Conservation (phyloP, 805 yeast species). For the Tetrapisispora phaffii region DNA sequence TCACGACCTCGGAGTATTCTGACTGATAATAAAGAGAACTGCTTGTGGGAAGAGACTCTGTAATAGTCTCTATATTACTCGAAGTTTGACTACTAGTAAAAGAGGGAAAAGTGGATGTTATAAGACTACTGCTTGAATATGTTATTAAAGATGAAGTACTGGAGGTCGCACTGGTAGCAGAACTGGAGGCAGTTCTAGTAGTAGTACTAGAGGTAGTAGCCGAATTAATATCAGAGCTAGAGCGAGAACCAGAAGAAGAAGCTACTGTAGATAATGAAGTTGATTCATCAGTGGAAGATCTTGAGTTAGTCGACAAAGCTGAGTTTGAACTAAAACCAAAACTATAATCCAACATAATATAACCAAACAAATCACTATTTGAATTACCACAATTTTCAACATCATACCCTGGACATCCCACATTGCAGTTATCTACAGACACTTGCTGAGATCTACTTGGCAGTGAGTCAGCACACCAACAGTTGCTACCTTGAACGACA, state of each 20-base stretch:
- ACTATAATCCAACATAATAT: slow-evolving; percentile 12
- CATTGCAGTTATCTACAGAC: slow-evolving; percentile 13
- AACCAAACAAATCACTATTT: slow-evolving; percentile 15
- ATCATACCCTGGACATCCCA: slow-evolving; percentile 21
- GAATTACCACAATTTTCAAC: slow-evolving; percentile 21
- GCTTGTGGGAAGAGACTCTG: too few relatives aligned
- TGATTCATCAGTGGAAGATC: background rate
- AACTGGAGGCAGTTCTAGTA: too few relatives aligned
- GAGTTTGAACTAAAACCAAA: slow-evolving; percentile 4
- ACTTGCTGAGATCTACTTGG: slow-evolving; percentile 11
- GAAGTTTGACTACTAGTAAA: too few relatives aligned
- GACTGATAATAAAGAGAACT: background rate
- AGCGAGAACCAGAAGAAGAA: too few relatives aligned
- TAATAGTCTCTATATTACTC: too few relatives aligned
- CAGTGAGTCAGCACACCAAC: slow-evolving; percentile 21
- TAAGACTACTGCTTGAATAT: too few relatives aligned
- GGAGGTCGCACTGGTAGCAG: too few relatives aligned
- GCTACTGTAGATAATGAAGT: slow-evolving; percentile 5
- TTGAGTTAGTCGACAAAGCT: background rate
- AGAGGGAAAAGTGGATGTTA: too few relatives aligned
- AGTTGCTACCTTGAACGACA: slow-evolving; percentile 16
- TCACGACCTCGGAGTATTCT: background rate
- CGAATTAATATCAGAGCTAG: too few relatives aligned
- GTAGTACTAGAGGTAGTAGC: too few relatives aligned
- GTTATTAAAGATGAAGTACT: too few relatives aligned